A percentile compares a stretch with the other conserved stretches of the same genome.
phyloP scores from a whole-genome alignment of 129 eudicot species.

The Flaveria ramosissima region DNA sequence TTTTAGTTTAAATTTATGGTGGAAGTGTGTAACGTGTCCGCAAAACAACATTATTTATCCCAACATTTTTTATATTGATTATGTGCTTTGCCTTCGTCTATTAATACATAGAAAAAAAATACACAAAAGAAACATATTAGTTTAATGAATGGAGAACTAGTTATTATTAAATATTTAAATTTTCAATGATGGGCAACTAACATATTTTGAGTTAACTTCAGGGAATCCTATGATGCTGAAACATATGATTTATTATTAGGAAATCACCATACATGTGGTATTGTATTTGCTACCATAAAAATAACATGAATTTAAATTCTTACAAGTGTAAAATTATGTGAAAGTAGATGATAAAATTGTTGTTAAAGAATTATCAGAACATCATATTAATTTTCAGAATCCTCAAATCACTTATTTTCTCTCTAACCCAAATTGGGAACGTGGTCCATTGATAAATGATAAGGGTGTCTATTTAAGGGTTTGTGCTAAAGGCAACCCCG shows the following conservation, averaged over 20 bases:
- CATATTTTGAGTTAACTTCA: constrained; percentile 21
- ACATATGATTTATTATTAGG: neutral
- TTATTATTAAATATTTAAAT: constrained; percentile 11
- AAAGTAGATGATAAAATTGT: too few relatives aligned
- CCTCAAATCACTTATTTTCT: too few relatives aligned
- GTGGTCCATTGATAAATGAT: too few relatives aligned
- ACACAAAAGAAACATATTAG: neutral
- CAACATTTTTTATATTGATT: neutral
- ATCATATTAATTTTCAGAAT: too few relatives aligned
- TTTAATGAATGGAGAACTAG: neutral
- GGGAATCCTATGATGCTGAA: constrained; percentile 34
- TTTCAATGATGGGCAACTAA: constrained; percentile 30
- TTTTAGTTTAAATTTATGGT: neutral
- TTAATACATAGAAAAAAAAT: neutral
- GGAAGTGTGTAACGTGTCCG: neutral
- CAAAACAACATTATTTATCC: neutral
- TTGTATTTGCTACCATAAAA: too few relatives aligned
- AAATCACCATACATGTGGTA: too few relatives aligned
- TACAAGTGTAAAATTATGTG: too few relatives aligned
- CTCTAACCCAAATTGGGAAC: too few relatives aligned
- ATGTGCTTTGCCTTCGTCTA: neutral
- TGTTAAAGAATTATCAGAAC: too few relatives aligned
- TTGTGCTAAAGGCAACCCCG: too few relatives aligned
- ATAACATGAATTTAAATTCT: too few relatives aligned
- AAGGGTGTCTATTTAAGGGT: too few relatives aligned